Evolutionary conservation across 2,329 filamentous ascomycete genomes (phyloP).

Genomic region (Botryotinia calthae): DNA sequence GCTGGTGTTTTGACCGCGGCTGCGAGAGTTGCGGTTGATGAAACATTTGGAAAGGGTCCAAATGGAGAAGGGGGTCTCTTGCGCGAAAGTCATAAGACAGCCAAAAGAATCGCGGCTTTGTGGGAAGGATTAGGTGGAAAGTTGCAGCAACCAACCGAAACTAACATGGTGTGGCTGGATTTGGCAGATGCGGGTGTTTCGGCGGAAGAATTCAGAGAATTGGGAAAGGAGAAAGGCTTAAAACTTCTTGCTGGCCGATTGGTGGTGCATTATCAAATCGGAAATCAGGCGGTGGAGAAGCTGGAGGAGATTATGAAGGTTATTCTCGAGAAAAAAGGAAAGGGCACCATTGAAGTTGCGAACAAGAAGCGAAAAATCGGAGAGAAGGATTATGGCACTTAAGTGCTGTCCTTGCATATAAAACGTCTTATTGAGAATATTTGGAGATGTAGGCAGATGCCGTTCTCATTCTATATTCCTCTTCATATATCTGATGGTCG

Average conservation of each 20-base stretch:
- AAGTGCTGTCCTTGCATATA: neutral
- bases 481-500: neutral
- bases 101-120: constrained; percentile 57
- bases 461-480: neutral
- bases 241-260: constrained; percentile 56
- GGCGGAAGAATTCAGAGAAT: constrained; percentile 51
- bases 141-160: constrained; percentile 60
- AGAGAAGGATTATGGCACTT: constrained; percentile 37
- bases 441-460: neutral
- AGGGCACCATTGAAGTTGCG: constrained; percentile 19
- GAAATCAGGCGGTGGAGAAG: constrained; percentile 54
- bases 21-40: constrained; percentile 73
- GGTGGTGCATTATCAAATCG: constrained; percentile 69
- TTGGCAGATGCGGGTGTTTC: constrained; percentile 54
- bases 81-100: constrained; percentile 57
- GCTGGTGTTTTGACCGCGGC: constrained; percentile 73
- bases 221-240: constrained; percentile 57
- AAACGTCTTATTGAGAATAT: no score
- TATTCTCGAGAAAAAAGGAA: constrained; percentile 27
- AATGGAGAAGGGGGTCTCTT: constrained; percentile 61
- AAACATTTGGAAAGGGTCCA: constrained; percentile 65
- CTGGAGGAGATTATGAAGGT: constrained; percentile 48
- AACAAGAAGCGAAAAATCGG: constrained; percentile 29
- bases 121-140: constrained; percentile 63
- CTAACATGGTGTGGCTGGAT: constrained; percentile 75